Percentiles rank a stretch among this genome's conserved stretches.
phyloP scores from a whole-genome alignment of 2,329 filamentous ascomycete species.

The Pseudopithomyces chartarum region DNA sequence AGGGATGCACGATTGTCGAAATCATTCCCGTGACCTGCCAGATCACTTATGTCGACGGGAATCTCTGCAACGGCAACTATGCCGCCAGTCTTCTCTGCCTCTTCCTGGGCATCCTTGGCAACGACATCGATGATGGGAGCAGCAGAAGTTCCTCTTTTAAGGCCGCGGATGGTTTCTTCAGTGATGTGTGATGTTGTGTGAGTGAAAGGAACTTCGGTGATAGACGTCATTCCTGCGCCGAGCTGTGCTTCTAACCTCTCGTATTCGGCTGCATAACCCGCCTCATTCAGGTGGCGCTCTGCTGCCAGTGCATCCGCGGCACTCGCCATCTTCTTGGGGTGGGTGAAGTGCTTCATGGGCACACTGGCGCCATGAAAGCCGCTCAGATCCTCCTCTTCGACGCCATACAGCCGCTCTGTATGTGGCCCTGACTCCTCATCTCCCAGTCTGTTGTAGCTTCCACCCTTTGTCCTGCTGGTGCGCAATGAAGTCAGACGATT shows the following conservation, averaged over 20 bases:
- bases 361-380: conserved; percentile 27
- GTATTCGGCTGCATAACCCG: conserved; percentile 42
- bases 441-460: conserved; percentile 36
- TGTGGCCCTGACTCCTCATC: conserved; percentile 34
- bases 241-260: conserved; percentile 41
- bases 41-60: conserved; percentile 50
- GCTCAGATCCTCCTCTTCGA: conserved; percentile 39
- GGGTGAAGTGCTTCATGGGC: conserved; percentile 32
- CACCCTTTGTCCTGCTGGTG: conserved; percentile 19
- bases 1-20: conserved; percentile 37
- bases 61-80: conserved; percentile 51
- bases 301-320: conserved; percentile 22
- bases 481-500: conserved; percentile 37
- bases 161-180: conserved; percentile 20
- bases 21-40: conserved; percentile 40
- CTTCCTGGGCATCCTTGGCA: conserved; percentile 46
- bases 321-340: conserved; percentile 13
- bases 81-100: conserved; percentile 50
- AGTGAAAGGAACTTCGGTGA: conserved; percentile 42
- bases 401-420: conserved; percentile 19
- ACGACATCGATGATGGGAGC: conserved; percentile 20
- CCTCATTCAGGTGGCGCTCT: conserved; percentile 31
- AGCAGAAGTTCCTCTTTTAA: conserved; percentile 26
- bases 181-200: conserved; percentile 19
- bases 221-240: conserved; percentile 43